phyloP scores from a whole-genome alignment of 2,329 filamentous ascomycete genomes.

The Ophiostoma ulmi region DNA sequence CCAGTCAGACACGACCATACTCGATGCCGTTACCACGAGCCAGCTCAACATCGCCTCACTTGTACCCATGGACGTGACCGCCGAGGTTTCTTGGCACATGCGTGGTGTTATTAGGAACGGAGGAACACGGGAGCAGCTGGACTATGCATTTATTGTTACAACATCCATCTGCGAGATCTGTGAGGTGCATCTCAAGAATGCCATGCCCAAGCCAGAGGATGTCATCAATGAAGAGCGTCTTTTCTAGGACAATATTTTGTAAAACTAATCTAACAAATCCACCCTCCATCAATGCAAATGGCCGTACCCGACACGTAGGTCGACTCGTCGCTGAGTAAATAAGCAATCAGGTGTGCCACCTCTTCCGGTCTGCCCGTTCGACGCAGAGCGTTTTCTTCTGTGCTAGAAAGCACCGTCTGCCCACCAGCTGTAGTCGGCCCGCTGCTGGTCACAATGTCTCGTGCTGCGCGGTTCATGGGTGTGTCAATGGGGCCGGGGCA shows the following conservation, averaged over 20 bases:
- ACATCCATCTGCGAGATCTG: background rate
- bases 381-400: background rate
- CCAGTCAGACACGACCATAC: background rate
- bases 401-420: background rate
- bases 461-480: slow-evolving; percentile 20
- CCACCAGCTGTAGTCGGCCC: background rate
- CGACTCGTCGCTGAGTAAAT: background rate
- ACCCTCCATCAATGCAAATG: background rate
- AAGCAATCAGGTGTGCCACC: slow-evolving; percentile 1
- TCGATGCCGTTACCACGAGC: background rate
- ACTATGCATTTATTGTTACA: background rate
- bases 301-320: background rate
- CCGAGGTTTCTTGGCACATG: background rate
- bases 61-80: background rate
- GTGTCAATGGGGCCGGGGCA: slow-evolving; percentile 23
- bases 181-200: background rate
- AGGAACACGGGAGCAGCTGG: background rate
- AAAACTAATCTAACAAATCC: background rate
- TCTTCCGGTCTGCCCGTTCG: background rate
- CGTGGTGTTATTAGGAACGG: background rate
- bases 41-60: background rate
- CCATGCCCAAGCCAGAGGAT: background rate
- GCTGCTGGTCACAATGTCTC: slow-evolving; percentile 20
- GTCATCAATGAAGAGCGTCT: background rate
- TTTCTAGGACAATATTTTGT: background rate